Evolutionary conservation across 78 protist species (phyloP).

Genomic region (Diacronema lutheri): DNA sequence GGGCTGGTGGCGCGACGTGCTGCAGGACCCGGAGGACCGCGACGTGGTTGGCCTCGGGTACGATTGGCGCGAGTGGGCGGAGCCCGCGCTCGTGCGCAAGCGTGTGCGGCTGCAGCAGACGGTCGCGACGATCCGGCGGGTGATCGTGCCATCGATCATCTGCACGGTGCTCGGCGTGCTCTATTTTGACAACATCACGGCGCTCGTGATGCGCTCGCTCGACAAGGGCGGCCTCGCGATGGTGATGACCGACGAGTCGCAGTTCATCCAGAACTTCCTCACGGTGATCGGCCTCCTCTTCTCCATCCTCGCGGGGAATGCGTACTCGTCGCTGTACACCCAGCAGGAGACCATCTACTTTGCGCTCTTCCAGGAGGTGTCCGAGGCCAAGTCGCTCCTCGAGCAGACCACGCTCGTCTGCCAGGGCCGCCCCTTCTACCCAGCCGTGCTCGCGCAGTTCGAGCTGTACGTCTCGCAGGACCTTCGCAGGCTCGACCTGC

Average conservation of each 20-base stretch:
- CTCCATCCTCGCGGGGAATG: slow-evolving; percentile 28
- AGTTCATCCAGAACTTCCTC: slow-evolving; percentile 22
- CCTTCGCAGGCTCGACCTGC: slow-evolving; percentile 26
- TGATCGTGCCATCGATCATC: slow-evolving; percentile 4
- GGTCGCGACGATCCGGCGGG: neutral
- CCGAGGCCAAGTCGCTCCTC: slow-evolving; percentile 19
- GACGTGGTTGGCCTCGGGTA: too few species aligned
- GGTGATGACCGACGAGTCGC: slow-evolving; percentile 22
- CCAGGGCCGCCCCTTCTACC: slow-evolving; percentile 38
- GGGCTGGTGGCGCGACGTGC: too few species aligned
- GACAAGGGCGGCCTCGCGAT: neutral
- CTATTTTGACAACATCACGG: slow-evolving; percentile 24
- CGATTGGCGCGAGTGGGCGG: slow-evolving; percentile 64
- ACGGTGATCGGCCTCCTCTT: slow-evolving; percentile 30
- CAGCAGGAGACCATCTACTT: slow-evolving; percentile 36
- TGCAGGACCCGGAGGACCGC: too few species aligned
- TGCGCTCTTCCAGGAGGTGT: slow-evolving; percentile 30
- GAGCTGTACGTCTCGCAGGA: slow-evolving; percentile 1
- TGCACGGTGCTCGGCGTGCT: neutral
- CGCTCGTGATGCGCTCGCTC: slow-evolving; percentile 1
- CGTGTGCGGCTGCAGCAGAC: slow-evolving; percentile 37
- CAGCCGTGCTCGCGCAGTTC: neutral
- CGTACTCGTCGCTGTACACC: slow-evolving; percentile 23
- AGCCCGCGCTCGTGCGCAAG: slow-evolving; percentile 36
- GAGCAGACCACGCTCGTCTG: slow-evolving; percentile 33